These are phyloP conservation scores for Earliella scabrosa DNA, from an alignment of 1,284 basidiomycete species.

Conservation along the genomic window DNA sequence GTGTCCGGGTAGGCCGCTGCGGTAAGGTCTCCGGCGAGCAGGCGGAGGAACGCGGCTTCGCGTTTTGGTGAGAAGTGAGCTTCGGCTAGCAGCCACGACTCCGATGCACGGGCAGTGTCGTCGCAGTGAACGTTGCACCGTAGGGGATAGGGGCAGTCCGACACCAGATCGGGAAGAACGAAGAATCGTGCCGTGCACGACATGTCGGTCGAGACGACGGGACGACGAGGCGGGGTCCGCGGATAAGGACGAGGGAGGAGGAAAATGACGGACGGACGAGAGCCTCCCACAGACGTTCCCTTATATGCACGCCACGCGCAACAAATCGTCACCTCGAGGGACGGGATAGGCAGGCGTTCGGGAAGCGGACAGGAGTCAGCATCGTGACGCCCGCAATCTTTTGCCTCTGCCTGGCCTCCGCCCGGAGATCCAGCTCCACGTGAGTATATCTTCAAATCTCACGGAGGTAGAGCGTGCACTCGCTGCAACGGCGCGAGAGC, in stretches of 20 bases:
- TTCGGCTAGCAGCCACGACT: slow-evolving; percentile 29
- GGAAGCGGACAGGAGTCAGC: neutral
- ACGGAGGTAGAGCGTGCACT: slow-evolving; percentile 17
- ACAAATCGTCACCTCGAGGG: slow-evolving; percentile 13
- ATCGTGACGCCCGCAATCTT: slow-evolving; percentile 9
- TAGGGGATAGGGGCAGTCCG: slow-evolving; percentile 30
- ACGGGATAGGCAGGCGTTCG: slow-evolving; percentile 7
- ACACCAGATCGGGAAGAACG: slow-evolving; percentile 33
- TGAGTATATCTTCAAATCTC: neutral
- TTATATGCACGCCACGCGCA: slow-evolving; percentile 14
- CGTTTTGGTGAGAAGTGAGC: slow-evolving; percentile 24
- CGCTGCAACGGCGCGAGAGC: neutral
- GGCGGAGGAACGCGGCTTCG: slow-evolving; percentile 24
- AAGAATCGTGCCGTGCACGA: slow-evolving; percentile 14
- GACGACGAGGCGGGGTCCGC: too few relatives aligned
- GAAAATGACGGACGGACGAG: too few relatives aligned
- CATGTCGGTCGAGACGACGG: slow-evolving; percentile 7
- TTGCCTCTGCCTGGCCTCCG: slow-evolving; percentile 16
- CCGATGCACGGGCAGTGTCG: slow-evolving; percentile 27
- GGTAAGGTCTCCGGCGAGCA: slow-evolving; percentile 32
- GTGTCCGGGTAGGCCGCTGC: slow-evolving; percentile 33
- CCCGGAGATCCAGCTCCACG: slow-evolving; percentile 1
- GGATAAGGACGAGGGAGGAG: too few relatives aligned
- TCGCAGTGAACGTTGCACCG: slow-evolving; percentile 23
- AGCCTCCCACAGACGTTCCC: neutral